phyloP scores from a whole-genome alignment of 75 land plant species.

The Sequoiadendron giganteum region DNA sequence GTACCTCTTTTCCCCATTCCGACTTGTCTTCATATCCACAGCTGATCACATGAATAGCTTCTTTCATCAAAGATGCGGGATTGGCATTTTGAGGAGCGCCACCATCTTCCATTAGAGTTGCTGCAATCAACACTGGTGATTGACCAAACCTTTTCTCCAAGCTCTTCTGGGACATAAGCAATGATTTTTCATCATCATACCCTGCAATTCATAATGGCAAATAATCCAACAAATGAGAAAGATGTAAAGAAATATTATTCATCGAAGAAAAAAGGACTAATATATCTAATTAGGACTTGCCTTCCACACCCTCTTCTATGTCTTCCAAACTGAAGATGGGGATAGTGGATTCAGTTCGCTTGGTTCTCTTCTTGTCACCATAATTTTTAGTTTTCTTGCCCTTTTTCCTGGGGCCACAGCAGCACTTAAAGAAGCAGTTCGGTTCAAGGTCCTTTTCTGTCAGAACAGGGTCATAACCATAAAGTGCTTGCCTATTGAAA shows the following conservation, averaged over 20 bases:
- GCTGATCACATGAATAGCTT: constrained; percentile 99
- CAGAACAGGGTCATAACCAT: constrained; percentile 85
- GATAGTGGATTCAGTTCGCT: constrained; percentile 75
- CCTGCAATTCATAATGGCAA: constrained; percentile 40
- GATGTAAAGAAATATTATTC: not conserved
- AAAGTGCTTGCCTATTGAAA: constrained; percentile 85
- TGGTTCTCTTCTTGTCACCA: constrained; percentile 40
- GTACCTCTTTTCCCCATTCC: constrained; percentile 99
- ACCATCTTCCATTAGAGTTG: constrained; percentile 85
- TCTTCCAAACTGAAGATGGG: constrained; percentile 89
- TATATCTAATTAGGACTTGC: constrained; percentile 17
- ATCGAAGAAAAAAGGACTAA: not conserved
- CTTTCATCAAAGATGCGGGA: constrained; percentile 81
- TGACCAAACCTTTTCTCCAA: constrained; percentile 97
- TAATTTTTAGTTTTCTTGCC: constrained; percentile 45
- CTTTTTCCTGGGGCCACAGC: constrained; percentile 76
- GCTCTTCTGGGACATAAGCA: constrained; percentile 85
- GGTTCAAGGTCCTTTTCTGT: constrained; percentile 71
- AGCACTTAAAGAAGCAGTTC: constrained; percentile 53
- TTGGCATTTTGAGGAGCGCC: constrained; percentile 80
- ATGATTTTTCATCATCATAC: constrained; percentile 79
- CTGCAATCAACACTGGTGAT: constrained; percentile 92
- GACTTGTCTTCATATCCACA: constrained; percentile 98
- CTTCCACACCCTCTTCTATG: constrained; percentile 87
- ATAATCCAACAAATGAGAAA: not conserved